Percentiles rank a stretch among this genome's conserved stretches.
Conservation (phyloP, 345 rosid genomes). For the Gossypioides kirkii region DNA sequence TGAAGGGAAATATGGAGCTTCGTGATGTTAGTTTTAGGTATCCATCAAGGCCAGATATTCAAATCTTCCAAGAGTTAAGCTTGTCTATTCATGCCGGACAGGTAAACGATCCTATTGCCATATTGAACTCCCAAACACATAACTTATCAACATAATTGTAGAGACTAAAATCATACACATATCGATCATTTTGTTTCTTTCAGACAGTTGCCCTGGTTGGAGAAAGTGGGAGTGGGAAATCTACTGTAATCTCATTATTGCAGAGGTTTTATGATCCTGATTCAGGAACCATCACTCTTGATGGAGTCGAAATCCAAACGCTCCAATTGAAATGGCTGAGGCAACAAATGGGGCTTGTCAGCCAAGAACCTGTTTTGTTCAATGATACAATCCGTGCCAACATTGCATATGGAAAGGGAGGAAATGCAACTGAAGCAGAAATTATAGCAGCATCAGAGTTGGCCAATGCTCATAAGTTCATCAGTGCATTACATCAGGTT, state of each 20-base stretch:
- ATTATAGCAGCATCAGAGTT: constrained; percentile 60
- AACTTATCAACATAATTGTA: not conserved
- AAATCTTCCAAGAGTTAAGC: constrained; percentile 58
- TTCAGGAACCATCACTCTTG: constrained; percentile 64
- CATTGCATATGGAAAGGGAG: constrained; percentile 75
- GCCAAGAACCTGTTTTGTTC: constrained; percentile 78
- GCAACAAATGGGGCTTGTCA: constrained; percentile 69
- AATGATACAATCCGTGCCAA: constrained; percentile 72
- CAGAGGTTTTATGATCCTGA: constrained; percentile 82
- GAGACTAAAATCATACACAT: not conserved
- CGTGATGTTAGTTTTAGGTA: constrained; percentile 63
- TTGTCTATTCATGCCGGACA: constrained; percentile 63
- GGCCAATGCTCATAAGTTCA: constrained; percentile 82
- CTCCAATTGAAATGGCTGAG: constrained; percentile 70
- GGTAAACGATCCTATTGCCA: constrained; percentile 27
- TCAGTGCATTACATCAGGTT: constrained; percentile 75
- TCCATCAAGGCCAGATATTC: constrained; percentile 69
- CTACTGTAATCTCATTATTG: constrained; percentile 60
- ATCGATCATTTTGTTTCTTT: constrained; percentile 1
- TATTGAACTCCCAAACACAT: not conserved
- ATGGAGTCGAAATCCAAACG: constrained; percentile 57
- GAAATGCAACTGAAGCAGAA: constrained; percentile 60
- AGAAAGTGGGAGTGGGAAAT: constrained; percentile 88
- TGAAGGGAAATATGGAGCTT: constrained; percentile 67
- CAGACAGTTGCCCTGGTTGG: constrained; percentile 86